Conservation (phyloP, 140 eudicot species). For the Cichorium intybus region DNA sequence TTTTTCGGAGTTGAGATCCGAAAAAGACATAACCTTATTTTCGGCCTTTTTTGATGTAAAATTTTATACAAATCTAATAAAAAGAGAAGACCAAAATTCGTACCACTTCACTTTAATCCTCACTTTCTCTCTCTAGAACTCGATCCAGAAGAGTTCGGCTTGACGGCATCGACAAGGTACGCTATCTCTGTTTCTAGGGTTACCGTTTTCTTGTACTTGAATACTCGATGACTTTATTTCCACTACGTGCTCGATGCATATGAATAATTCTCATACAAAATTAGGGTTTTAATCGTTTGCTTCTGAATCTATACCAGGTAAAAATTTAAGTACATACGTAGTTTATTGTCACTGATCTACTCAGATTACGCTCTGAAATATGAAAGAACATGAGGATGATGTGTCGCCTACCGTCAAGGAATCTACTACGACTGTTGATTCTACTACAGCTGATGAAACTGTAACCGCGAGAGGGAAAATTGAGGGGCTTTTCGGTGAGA, state of each 20-base stretch:
- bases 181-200: conserved; percentile 21
- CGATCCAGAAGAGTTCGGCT: conserved; percentile 24
- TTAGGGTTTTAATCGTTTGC: conserved; percentile 24
- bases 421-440: conserved; percentile 21
- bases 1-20: background rate
- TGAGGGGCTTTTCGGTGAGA: conserved; percentile 39
- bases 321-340: conserved; percentile 2
- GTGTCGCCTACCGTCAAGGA: conserved; percentile 26
- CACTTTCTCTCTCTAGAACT: conserved; percentile 23
- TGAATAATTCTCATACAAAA: background rate
- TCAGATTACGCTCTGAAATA: conserved; percentile 29
- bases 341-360: conserved; percentile 24
- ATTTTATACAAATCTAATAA: conserved; percentile 3
- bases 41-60: background rate
- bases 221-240: background rate
- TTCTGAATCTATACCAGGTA: background rate
- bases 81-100: background rate
- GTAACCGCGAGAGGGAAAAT: conserved; percentile 8
- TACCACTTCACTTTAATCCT: conserved; percentile 4
- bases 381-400: conserved; percentile 52
- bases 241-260: background rate
- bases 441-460: conserved; percentile 15
- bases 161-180: conserved; percentile 19
- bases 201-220: background rate
- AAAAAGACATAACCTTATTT: background rate